Percentiles rank a stretch among this genome's conserved stretches.
These are phyloP conservation scores for Usnea hakonensis DNA, from an alignment of 495 filamentous ascomycete genomes.

Conservation along the genomic window DNA sequence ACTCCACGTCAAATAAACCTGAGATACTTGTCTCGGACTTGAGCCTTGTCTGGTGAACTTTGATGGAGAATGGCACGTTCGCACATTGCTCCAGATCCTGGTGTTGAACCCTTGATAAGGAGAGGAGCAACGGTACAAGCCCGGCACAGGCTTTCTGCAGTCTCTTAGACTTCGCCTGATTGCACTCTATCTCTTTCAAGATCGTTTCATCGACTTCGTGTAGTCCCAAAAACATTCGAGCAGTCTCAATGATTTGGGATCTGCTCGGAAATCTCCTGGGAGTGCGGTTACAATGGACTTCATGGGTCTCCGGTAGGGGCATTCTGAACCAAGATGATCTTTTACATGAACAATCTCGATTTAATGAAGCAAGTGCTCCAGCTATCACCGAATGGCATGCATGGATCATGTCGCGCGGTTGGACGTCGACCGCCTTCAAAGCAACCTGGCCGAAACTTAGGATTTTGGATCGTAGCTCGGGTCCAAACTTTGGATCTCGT, in stretches of 20 bases:
- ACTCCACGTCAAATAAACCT: not conserved
- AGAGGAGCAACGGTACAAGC: slow-evolving; percentile 10
- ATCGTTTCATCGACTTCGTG: not conserved
- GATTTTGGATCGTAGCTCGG: slow-evolving; percentile 7
- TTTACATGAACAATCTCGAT: not conserved
- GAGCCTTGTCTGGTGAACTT: not conserved
- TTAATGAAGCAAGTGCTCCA: not conserved
- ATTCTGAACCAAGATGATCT: not conserved
- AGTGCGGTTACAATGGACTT: not conserved
- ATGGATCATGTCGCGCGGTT: not conserved
- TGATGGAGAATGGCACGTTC: slow-evolving; percentile 1
- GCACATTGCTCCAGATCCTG: slow-evolving; percentile 12
- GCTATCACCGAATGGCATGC: slow-evolving; percentile 9
- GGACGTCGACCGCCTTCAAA: slow-evolving; percentile 1
- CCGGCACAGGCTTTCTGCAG: not conserved
- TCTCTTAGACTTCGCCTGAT: not conserved
- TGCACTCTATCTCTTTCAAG: not conserved
- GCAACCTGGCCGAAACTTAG: slow-evolving; percentile 10
- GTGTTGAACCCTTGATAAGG: slow-evolving; percentile 8
- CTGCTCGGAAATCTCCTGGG: not conserved
- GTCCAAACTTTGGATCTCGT: slow-evolving; percentile 4
- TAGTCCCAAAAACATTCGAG: slow-evolving; percentile 5
- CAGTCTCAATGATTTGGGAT: slow-evolving; percentile 5
- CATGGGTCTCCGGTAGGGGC: not conserved
- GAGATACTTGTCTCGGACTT: not conserved